Percentiles rank a stretch among this genome's conserved stretches.
Evolutionary conservation across 495 filamentous ascomycete species (phyloP).

Genomic region (Aspergillus ellipticus): DNA sequence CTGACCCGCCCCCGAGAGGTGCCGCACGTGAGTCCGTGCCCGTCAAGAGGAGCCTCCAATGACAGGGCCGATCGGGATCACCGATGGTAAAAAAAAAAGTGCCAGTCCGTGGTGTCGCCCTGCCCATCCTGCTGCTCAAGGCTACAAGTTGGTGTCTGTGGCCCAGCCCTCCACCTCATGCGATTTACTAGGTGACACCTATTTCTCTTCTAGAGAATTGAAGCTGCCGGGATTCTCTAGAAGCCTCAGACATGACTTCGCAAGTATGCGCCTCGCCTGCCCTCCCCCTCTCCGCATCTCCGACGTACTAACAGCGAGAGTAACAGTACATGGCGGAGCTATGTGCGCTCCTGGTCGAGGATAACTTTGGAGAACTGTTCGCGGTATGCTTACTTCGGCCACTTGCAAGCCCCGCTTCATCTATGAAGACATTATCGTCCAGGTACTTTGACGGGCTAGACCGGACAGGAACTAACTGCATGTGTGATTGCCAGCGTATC

Average conservation of each 20-base stretch:
- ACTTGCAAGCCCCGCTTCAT: background rate
- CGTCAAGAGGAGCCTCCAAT: background rate
- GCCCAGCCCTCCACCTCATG: conserved; percentile 25
- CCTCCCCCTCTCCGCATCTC: conserved; percentile 9
- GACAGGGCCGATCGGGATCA: conserved; percentile 21
- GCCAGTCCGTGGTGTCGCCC: background rate
- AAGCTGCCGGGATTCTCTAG: conserved; percentile 65
- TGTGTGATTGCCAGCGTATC: conserved; percentile 54
- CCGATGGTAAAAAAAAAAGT: conserved; percentile 2
- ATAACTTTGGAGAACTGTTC: conserved; percentile 83
- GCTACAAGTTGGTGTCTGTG: background rate
- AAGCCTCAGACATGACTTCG: conserved; percentile 53
- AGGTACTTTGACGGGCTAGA: background rate
- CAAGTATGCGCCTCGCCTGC: conserved; percentile 38
- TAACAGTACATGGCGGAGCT: conserved; percentile 67
- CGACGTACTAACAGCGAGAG: conserved; percentile 35
- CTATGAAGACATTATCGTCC: background rate
- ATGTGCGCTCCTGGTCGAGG: conserved; percentile 81
- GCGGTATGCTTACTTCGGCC: conserved; percentile 58
- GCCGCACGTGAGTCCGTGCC: conserved; percentile 13
- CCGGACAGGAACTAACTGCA: conserved; percentile 5
- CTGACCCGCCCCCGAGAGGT: conserved; percentile 16
- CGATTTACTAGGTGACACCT: conserved; percentile 55
- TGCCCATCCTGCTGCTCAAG: background rate
- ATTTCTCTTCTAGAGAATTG: conserved; percentile 62